Base-by-base conservation (phyloP, 2,329 filamentous ascomycete species). In the Clonostachys rhizophaga region DNA sequence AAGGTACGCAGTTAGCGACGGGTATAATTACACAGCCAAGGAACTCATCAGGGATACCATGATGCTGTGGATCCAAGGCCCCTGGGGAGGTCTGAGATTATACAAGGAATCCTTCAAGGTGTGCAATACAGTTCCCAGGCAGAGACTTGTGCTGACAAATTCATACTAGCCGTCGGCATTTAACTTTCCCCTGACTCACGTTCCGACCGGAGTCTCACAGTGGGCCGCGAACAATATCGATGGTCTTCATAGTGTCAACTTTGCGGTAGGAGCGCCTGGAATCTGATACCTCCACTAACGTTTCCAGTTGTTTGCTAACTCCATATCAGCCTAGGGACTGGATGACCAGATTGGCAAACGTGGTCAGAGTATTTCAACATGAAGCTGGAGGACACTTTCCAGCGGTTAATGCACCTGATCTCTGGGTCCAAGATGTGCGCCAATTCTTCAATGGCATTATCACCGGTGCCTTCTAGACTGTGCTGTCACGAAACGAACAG, bases 371-470 rank as follows among this genome's bases (percentile, higher is more conserved):
- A 5, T 36, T 11, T 11, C 9, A 13, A 12, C 48, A 49, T 17
- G 44, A 34, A 3, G 24, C 14, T 16, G 48, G 48, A 5, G 48
- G 48, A 20, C 48, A 49, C 36, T 49, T 49, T 33, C 48, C 48
- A 6, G 44, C 48, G 12, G 16, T 44, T 17, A 49, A 41, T 34
- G 12, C 35, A 9, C 44, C 48, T 13, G 20, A 37, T 9, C 10
- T 40, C 8, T 49, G 48, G 48, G 36, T 36, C 14, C 16, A 42
- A 33, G 48, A 49, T 36, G 40, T 46, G 17, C 34, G 39, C 9
- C 24, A 40, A 12, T 49, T 49, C 45, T 49, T 49, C 20, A n/a
- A 18, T 39, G 36, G 36, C 9, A 30, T 30, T 10, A 30, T 30
- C 24, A 30, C 8, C 3, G 24, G 24, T 30, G 24, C 24, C 24